phyloP scores from a whole-genome alignment of 345 rosid genomes.

The Tarenaya hassleriana region DNA sequence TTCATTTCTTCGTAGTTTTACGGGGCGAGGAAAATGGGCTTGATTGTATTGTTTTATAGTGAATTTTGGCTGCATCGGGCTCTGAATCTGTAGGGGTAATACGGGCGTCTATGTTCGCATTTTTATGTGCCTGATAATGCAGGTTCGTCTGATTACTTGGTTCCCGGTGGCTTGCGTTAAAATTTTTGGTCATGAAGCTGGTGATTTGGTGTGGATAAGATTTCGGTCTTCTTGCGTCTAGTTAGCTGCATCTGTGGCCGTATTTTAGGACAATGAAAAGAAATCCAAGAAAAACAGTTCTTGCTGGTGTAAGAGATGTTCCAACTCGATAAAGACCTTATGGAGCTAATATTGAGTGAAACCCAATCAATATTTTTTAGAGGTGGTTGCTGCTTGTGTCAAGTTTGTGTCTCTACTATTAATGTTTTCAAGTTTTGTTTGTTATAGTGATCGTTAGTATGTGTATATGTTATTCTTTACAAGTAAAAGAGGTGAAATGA shows the following conservation, averaged over 20 bases:
- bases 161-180: background rate
- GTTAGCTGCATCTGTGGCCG: conserved; percentile 13
- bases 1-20: conserved; percentile 9
- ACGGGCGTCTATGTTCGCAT: conserved; percentile 15
- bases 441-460: background rate
- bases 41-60: conserved; percentile 1
- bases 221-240: conserved; percentile 1
- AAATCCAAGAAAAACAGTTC: background rate
- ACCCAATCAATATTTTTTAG: background rate
- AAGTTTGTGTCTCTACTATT: background rate
- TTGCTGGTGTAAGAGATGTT: conserved; percentile 5
- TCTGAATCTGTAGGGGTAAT: conserved; percentile 14
- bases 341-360: background rate
- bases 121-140: conserved; percentile 23
- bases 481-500: background rate
- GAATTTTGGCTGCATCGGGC: conserved; percentile 14
- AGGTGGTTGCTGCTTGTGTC: conserved; percentile 6
- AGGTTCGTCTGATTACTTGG: conserved; percentile 13
- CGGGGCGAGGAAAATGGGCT: background rate
- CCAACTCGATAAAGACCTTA: background rate
- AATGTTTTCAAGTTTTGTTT: background rate
- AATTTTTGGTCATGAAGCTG: conserved; percentile 1
- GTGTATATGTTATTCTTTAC: background rate
- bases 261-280: background rate
- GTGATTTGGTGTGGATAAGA: conserved; percentile 4